Conservation (phyloP, 2,329 filamentous ascomycete genomes). For the Neoarthrinium moseri region DNA sequence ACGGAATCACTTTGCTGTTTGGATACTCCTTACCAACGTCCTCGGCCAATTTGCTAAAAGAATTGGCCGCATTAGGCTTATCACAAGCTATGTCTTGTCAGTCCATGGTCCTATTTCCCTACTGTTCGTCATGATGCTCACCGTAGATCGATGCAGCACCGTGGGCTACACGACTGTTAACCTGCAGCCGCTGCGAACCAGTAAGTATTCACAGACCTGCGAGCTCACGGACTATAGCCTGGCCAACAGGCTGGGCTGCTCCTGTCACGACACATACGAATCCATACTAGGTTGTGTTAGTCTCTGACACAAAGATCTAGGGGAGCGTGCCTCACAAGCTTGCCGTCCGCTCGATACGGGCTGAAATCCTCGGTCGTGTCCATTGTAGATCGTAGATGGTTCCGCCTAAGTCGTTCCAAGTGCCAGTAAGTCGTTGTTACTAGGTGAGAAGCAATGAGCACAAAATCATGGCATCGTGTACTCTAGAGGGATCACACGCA, state of each 20-base stretch:
- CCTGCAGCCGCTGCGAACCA: too few relatives aligned
- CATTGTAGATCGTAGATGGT: slow-evolving; percentile 12
- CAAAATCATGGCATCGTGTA: too few relatives aligned
- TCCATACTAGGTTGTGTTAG: slow-evolving; percentile 47
- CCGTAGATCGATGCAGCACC: slow-evolving; percentile 64
- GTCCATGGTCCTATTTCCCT: slow-evolving; percentile 8
- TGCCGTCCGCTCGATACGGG: slow-evolving; percentile 19
- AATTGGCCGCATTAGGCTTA: slow-evolving; percentile 35
- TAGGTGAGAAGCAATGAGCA: too few relatives aligned
- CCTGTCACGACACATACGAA: slow-evolving; percentile 66
- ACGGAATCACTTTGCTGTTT: slow-evolving; percentile 60
- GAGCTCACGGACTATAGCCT: slow-evolving; percentile 58
- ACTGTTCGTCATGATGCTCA: slow-evolving; percentile 15
- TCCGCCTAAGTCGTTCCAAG: too few relatives aligned
- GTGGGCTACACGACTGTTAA: slow-evolving; percentile 46
- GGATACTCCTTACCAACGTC: slow-evolving; percentile 42
- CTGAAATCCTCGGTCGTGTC: slow-evolving; percentile 19
- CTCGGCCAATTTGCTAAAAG: slow-evolving; percentile 37
- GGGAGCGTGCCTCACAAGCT: slow-evolving; percentile 26
- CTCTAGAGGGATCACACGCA: too few relatives aligned
- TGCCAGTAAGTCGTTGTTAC: too few relatives aligned
- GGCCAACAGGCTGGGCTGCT: slow-evolving; percentile 58
- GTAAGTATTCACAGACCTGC: slow-evolving; percentile 41
- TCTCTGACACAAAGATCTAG: too few relatives aligned
- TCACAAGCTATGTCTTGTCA: slow-evolving; percentile 43